Conservation (phyloP, 768 basidiomycete species). For the Leccinum barrowsii region DNA sequence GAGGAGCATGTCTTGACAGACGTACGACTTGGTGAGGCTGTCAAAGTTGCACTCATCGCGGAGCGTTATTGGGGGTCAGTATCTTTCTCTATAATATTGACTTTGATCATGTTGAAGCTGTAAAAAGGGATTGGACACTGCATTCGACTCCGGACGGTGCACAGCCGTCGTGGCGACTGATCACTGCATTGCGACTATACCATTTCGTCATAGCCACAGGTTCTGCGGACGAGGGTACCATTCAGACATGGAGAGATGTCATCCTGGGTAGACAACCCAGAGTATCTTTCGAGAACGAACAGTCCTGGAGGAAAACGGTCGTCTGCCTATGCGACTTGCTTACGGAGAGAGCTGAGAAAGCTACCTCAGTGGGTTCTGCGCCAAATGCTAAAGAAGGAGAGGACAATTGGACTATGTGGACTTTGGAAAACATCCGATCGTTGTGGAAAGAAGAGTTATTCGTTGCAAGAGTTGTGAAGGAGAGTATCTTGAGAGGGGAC, state of each 20-base stretch:
- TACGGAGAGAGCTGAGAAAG: conserved; percentile 30
- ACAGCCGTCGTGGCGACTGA: conserved; percentile 78
- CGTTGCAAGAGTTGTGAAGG: conserved; percentile 47
- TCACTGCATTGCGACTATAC: conserved; percentile 67
- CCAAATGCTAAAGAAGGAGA: background rate
- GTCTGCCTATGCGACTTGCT: conserved; percentile 38
- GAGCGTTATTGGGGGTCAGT: conserved; percentile 85
- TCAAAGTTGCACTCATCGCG: conserved; percentile 51
- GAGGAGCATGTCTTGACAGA: conserved; percentile 47
- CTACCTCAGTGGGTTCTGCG: conserved; percentile 2
- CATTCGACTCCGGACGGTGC: conserved; percentile 57
- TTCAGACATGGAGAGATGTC: conserved; percentile 54
- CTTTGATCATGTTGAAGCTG: background rate
- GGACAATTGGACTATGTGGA: conserved; percentile 32
- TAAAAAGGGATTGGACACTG: conserved; percentile 73
- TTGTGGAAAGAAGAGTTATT: conserved; percentile 62
- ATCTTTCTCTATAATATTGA: conserved; percentile 3
- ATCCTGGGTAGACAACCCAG: conserved; percentile 41
- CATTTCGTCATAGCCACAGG: conserved; percentile 39
- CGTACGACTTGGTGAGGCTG: conserved; percentile 39
- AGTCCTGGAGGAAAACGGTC: conserved; percentile 43
- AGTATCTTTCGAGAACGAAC: conserved; percentile 49
- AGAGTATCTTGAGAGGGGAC: conserved; percentile 43
- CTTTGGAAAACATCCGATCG: conserved; percentile 37
- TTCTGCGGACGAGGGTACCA: conserved; percentile 24